A percentile compares a stretch with the other conserved stretches of the same genome.
phyloP scores from a whole-genome alignment of 257 asterid species.

The Ocimum tenuiflorum region DNA sequence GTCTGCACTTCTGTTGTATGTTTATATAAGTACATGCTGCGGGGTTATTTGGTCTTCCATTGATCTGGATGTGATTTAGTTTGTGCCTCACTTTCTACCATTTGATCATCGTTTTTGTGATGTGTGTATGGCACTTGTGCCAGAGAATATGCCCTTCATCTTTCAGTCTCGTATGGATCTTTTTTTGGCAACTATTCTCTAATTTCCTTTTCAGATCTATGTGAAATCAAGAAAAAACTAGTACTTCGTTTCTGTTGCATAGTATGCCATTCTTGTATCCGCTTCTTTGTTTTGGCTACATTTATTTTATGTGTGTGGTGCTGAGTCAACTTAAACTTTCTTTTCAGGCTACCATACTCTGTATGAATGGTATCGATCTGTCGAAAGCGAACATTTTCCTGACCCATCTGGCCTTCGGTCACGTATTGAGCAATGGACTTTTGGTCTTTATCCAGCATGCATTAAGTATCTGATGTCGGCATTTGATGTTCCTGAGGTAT shows the following conservation, averaged over 20 bases:
- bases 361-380: constrained; percentile 81
- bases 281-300: not conserved
- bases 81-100: too few relatives aligned
- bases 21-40: not conserved
- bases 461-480: constrained; percentile 96
- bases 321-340: constrained; percentile 13
- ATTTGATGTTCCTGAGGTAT: constrained; percentile 91
- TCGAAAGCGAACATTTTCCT: constrained; percentile 93
- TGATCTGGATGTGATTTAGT: too few relatives aligned
- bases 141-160: too few relatives aligned
- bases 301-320: not conserved
- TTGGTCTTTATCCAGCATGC: constrained; percentile 98
- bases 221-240: not conserved
- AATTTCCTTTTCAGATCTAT: not conserved
- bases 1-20: not conserved
- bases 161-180: too few relatives aligned
- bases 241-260: not conserved
- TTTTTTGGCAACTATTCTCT: not conserved
- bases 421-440: constrained; percentile 93
- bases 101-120: too few relatives aligned
- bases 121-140: too few relatives aligned
- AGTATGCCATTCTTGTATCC: not conserved
- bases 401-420: constrained; percentile 94
- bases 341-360: constrained; percentile 83
- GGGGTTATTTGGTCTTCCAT: too few relatives aligned